phyloP scores from a whole-genome alignment of 148 eudicot genomes.

The Amaranthus hypochondriacus region DNA sequence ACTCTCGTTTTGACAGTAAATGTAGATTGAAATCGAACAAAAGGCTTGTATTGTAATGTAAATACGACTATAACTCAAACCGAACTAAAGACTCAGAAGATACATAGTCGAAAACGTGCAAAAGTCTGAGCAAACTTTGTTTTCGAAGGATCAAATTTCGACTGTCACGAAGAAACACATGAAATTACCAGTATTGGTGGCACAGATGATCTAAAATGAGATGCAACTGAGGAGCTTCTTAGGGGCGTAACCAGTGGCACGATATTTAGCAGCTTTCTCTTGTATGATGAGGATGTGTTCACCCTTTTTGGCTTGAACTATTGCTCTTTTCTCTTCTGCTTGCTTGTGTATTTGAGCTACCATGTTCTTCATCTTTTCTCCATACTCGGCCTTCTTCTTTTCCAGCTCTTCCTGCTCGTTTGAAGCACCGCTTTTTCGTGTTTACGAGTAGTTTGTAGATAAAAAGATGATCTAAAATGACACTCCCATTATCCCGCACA shows the following conservation, averaged over 20 bases:
- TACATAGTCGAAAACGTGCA: no score
- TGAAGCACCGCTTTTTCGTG: not conserved
- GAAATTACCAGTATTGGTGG: not conserved
- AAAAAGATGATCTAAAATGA: no score
- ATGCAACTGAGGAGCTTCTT: slow-evolving; percentile 37
- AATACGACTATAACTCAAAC: no score
- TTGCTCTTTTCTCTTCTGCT: slow-evolving; percentile 51
- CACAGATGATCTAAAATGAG: slow-evolving; percentile 21
- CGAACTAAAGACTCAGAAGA: no score
- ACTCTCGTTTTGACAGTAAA: no score
- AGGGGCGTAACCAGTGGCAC: slow-evolving; percentile 29
- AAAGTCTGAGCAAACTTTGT: no score
- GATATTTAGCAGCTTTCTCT: slow-evolving; percentile 42
- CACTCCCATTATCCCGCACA: no score
- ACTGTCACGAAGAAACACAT: not conserved
- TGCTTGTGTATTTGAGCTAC: slow-evolving; percentile 54
- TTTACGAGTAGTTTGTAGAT: no score
- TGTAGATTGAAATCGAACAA: no score
- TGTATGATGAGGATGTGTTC: slow-evolving; percentile 28
- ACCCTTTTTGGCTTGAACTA: slow-evolving; percentile 51
- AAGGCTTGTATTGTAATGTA: no score
- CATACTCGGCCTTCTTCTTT: slow-evolving; percentile 69
- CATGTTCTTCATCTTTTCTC: slow-evolving; percentile 63
- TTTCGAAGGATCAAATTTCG: not conserved
- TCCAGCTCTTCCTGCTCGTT: slow-evolving; percentile 59